Conservation (phyloP, 768 basidiomycete genomes). For the Lentinula guzmanii region DNA sequence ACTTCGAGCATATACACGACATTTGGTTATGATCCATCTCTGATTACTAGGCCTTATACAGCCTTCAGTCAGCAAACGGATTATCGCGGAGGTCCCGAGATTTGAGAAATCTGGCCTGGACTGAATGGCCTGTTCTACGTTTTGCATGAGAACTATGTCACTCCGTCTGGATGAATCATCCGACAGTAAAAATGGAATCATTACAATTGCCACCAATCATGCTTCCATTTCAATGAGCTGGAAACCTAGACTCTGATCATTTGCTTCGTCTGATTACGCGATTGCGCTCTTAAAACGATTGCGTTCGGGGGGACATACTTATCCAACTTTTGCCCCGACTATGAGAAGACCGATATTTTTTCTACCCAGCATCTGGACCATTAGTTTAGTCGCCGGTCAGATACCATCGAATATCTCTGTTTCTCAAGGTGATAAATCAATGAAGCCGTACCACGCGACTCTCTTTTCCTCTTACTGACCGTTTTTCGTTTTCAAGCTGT, state of each 20-base stretch:
- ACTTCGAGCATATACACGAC: constrained; percentile 14
- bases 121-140: neutral
- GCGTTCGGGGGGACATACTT: neutral
- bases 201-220: neutral
- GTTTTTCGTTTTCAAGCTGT: neutral
- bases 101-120: neutral
- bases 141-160: neutral
- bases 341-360: neutral
- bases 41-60: neutral
- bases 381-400: neutral
- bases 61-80: neutral
- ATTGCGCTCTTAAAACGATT: neutral
- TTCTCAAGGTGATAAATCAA: neutral
- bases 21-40: constrained; percentile 3
- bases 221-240: neutral
- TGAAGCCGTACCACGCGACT: neutral
- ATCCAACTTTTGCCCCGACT: neutral
- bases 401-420: neutral
- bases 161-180: neutral
- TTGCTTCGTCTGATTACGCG: neutral
- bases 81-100: neutral
- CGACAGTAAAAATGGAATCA: neutral
- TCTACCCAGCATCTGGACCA: neutral
- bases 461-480: neutral
- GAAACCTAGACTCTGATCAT: neutral